Evolutionary conservation across 2,329 filamentous ascomycete genomes (phyloP).

Genomic region (Clathrospora elynae): DNA sequence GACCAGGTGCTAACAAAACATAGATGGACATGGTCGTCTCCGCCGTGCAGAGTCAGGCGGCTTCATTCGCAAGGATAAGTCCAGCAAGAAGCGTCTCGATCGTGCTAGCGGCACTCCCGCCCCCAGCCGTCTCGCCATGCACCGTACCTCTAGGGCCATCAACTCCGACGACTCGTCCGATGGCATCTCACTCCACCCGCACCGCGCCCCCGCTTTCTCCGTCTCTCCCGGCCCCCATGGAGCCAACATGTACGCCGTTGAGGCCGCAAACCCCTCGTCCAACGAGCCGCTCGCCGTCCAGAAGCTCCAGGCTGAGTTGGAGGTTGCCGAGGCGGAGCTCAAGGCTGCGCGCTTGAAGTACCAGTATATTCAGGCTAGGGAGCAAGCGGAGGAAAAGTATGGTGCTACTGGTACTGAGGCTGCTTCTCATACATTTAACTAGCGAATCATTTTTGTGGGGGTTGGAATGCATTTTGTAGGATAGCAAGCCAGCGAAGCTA

Average conservation of each 20-base stretch:
- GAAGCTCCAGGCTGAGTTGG: slow-evolving; percentile 36
- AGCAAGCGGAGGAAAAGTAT: slow-evolving; percentile 14
- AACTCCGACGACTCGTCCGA: slow-evolving; percentile 12
- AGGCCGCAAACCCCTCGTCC: slow-evolving; percentile 14
- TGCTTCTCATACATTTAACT: slow-evolving; percentile 1
- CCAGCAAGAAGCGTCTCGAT: slow-evolving; percentile 14
- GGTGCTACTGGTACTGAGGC: slow-evolving; percentile 1
- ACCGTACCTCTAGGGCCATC: slow-evolving; percentile 7
- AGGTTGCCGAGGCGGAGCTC: slow-evolving; percentile 43
- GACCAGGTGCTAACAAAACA: slow-evolving; percentile 6
- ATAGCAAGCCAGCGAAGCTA: no score
- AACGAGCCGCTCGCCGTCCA: slow-evolving; percentile 30
- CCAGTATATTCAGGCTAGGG: slow-evolving; percentile 29
- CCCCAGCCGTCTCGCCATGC: neutral
- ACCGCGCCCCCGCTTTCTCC: slow-evolving; percentile 14
- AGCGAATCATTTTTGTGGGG: no score
- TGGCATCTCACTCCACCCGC: slow-evolving; percentile 4
- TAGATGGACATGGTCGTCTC: slow-evolving; percentile 29
- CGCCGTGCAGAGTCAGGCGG: slow-evolving; percentile 34
- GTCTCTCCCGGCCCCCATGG: slow-evolving; percentile 13
- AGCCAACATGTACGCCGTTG: slow-evolving; percentile 5
- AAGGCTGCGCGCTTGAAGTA: slow-evolving; percentile 31
- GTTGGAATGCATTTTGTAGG: no score
- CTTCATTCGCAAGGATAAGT: slow-evolving; percentile 35
- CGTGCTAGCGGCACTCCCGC: slow-evolving; percentile 15